Conservation (phyloP, 1,284 basidiomycete species). For the Trichosporon faecale region DNA sequence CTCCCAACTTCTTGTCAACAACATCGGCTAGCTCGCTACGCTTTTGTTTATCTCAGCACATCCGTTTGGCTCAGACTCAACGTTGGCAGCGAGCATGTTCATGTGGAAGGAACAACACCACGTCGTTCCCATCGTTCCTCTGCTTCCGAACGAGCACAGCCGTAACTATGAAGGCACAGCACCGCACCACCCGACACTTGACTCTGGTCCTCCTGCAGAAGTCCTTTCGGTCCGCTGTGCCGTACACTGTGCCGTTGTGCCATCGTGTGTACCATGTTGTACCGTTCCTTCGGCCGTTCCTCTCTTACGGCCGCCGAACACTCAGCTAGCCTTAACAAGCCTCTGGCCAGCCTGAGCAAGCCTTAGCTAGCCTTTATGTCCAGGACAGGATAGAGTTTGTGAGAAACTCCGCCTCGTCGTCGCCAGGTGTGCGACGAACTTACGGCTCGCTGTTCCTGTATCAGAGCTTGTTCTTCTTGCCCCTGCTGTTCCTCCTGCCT, state of each 20-base stretch:
- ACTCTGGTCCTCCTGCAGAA: too few species aligned
- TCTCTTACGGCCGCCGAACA: neutral
- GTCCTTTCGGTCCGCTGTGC: neutral
- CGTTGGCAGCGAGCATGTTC: too few species aligned
- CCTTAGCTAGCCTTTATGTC: neutral
- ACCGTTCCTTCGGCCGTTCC: neutral
- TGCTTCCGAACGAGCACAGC: too few species aligned
- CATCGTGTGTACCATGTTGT: neutral
- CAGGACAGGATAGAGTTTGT: neutral
- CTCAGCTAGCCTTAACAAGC: neutral
- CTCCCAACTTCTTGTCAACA: too few species aligned
- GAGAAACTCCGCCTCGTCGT: conserved; percentile 4
- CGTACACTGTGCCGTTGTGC: neutral
- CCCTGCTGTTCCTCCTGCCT: neutral
- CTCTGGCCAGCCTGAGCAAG: neutral
- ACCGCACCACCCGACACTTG: too few species aligned
- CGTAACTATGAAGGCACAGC: too few species aligned
- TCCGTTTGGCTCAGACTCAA: too few species aligned
- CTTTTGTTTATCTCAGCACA: too few species aligned
- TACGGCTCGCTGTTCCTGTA: neutral
- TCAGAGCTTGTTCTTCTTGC: neutral
- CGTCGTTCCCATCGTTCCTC: too few species aligned
- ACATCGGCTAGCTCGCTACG: too few species aligned
- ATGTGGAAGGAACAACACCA: too few species aligned
- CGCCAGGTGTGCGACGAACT: neutral